Percentiles rank a stretch among this genome's conserved stretches.
Evolutionary conservation across 2,329 filamentous ascomycete genomes (phyloP).

Genomic region (Aspergillus fischeri): DNA sequence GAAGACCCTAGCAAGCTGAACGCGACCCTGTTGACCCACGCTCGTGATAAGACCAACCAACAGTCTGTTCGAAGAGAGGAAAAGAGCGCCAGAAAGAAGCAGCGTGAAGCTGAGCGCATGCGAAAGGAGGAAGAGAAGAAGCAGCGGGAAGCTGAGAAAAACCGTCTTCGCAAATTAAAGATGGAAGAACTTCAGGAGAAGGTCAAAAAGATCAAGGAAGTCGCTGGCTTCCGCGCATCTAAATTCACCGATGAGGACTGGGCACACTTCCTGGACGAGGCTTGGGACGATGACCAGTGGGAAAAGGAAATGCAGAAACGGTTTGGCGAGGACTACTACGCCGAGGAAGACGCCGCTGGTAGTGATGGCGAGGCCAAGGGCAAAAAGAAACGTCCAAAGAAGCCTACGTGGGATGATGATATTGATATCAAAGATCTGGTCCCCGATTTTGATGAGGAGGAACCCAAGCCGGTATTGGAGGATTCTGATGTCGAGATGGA

Average conservation of each 20-base stretch:
- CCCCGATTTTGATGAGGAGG: slow-evolving; percentile 80
- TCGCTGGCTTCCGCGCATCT: slow-evolving; percentile 71
- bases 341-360: slow-evolving; percentile 55
- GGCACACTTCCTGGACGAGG: slow-evolving; percentile 76
- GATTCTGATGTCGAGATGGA: slow-evolving; percentile 54
- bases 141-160: slow-evolving; percentile 73
- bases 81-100: slow-evolving; percentile 68
- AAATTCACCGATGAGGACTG: slow-evolving; percentile 71
- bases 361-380: slow-evolving; percentile 39
- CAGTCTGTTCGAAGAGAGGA: slow-evolving; percentile 85
- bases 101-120: slow-evolving; percentile 72
- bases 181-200: slow-evolving; percentile 87
- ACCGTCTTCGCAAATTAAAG: slow-evolving; percentile 78
- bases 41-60: slow-evolving; percentile 75
- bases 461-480: slow-evolving; percentile 51
- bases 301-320: slow-evolving; percentile 82
- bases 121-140: slow-evolving; percentile 74
- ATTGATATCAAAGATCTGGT: slow-evolving; percentile 94
- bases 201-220: slow-evolving; percentile 81
- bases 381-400: slow-evolving; percentile 66
- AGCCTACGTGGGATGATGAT: slow-evolving; percentile 92
- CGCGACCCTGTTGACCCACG: slow-evolving; percentile 81
- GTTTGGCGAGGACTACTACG: slow-evolving; percentile 91
- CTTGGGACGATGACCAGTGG: slow-evolving; percentile 87
- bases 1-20: slow-evolving; percentile 87